phyloP scores from a whole-genome alignment of 1,284 basidiomycete genomes.

The Anthracocystis panici-leucophaei region DNA sequence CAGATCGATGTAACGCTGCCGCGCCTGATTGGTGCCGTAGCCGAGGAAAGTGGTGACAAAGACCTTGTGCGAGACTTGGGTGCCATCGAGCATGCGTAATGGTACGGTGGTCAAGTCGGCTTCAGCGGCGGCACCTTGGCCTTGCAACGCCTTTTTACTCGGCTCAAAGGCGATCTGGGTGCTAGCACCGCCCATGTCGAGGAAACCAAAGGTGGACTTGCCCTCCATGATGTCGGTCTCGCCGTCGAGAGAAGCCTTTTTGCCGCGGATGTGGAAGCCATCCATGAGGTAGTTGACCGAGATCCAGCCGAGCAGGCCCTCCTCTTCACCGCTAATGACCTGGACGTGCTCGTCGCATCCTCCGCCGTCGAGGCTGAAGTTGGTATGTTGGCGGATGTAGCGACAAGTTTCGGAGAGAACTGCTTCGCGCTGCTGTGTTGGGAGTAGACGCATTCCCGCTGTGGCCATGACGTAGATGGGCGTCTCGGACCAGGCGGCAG shows the following conservation, averaged over 20 bases:
- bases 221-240: constrained; percentile 68
- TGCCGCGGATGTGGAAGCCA: constrained; percentile 76
- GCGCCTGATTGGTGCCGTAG: constrained; percentile 95
- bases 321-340: constrained; percentile 97
- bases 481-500: constrained; percentile 82
- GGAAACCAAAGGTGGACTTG: constrained; percentile 91
- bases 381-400: constrained; percentile 84
- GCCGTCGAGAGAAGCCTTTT: constrained; percentile 38
- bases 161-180: constrained; percentile 95
- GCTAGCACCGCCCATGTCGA: constrained; percentile 99
- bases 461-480: constrained; percentile 95
- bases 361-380: constrained; percentile 74
- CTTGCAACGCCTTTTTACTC: constrained; percentile 75
- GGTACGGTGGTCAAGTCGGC: constrained; percentile 73
- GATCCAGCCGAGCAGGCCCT: constrained; percentile 98
- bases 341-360: constrained; percentile 86
- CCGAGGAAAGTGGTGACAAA: constrained; percentile 99
- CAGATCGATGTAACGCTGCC: constrained; percentile 85
- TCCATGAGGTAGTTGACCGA: constrained; percentile 99
- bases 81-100: constrained; percentile 83
- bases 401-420: constrained; percentile 83
- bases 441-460: constrained; percentile 93
- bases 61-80: constrained; percentile 88
- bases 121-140: constrained; percentile 66
- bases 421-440: constrained; percentile 77